A percentile compares a stretch with the other conserved stretches of the same genome.
These are phyloP conservation scores for Penicillium olsonii DNA, from an alignment of 2,329 filamentous ascomycete genomes.

Conservation along the genomic window DNA sequence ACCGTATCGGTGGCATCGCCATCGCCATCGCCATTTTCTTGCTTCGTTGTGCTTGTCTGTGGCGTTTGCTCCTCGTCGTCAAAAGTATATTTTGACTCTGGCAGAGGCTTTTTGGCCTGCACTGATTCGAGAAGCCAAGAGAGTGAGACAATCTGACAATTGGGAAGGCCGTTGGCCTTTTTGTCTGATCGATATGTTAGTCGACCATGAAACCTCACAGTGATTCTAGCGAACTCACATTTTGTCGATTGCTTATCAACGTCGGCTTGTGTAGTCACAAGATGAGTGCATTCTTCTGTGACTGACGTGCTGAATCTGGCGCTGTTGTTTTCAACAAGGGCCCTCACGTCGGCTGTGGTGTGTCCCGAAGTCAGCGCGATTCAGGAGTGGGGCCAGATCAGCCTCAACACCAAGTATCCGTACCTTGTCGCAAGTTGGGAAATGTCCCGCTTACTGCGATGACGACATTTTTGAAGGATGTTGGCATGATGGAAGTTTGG, in stretches of 20 bases:
- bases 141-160: slow-evolving; percentile 58
- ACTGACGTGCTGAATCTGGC: slow-evolving; percentile 36
- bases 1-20: background rate
- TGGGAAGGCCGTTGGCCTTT: slow-evolving; percentile 50
- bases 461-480: slow-evolving; percentile 32
- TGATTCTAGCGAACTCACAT: slow-evolving; percentile 27
- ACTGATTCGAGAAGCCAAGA: slow-evolving; percentile 65
- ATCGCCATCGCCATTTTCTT: slow-evolving; percentile 25
- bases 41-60: slow-evolving; percentile 31
- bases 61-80: slow-evolving; percentile 9
- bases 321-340: slow-evolving; percentile 35
- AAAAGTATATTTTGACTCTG: slow-evolving; percentile 43
- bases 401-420: slow-evolving; percentile 14
- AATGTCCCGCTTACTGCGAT: slow-evolving; percentile 66
- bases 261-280: slow-evolving; percentile 41
- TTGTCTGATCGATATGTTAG: slow-evolving; percentile 54
- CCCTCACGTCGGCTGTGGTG: slow-evolving; percentile 32
- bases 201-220: background rate
- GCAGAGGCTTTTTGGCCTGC: slow-evolving; percentile 41
- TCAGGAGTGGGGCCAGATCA: slow-evolving; percentile 9
- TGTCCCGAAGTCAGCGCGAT: slow-evolving; percentile 3
- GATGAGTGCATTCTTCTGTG: slow-evolving; percentile 37
- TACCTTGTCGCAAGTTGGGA: slow-evolving; percentile 54
- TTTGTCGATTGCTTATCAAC: slow-evolving; percentile 38
- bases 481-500: slow-evolving; percentile 22